Conservation (phyloP, 2,329 filamentous ascomycete species). For the Diaporthe sp. region DNA sequence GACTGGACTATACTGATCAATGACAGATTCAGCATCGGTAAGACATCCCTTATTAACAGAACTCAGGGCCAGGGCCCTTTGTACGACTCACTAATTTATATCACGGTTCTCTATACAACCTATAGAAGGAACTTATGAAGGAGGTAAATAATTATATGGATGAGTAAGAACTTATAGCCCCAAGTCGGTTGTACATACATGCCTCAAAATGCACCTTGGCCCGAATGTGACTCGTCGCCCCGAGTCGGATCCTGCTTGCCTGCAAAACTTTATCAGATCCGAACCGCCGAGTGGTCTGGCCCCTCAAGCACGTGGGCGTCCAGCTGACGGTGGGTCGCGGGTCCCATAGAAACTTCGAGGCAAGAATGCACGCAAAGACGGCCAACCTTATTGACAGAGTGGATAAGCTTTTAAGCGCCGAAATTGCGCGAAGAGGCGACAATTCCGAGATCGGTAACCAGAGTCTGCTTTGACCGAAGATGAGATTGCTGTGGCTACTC, state of each 20-base stretch:
- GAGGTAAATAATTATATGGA: not conserved
- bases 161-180: not conserved
- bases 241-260: conserved; percentile 3
- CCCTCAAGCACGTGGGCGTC: conserved; percentile 21
- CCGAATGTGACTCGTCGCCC: not conserved
- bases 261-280: conserved; percentile 19
- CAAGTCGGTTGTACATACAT: not conserved
- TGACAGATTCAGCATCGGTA: too few relatives aligned
- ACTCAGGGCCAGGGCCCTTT: too few relatives aligned
- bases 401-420: conserved; percentile 1
- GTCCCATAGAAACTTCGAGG: conserved; percentile 10
- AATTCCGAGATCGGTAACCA: conserved; percentile 16
- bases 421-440: not conserved
- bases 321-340: conserved; percentile 2
- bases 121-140: too few relatives aligned
- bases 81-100: too few relatives aligned
- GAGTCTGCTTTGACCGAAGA: not conserved
- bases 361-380: not conserved
- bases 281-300: conserved; percentile 6
- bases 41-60: too few relatives aligned
- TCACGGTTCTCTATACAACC: too few relatives aligned
- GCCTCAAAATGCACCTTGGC: not conserved
- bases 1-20: too few relatives aligned
- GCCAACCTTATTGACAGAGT: not conserved
- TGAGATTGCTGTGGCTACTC: not conserved